Base-by-base conservation (phyloP, 768 basidiomycete species). In the Leccinum obscurum region DNA sequence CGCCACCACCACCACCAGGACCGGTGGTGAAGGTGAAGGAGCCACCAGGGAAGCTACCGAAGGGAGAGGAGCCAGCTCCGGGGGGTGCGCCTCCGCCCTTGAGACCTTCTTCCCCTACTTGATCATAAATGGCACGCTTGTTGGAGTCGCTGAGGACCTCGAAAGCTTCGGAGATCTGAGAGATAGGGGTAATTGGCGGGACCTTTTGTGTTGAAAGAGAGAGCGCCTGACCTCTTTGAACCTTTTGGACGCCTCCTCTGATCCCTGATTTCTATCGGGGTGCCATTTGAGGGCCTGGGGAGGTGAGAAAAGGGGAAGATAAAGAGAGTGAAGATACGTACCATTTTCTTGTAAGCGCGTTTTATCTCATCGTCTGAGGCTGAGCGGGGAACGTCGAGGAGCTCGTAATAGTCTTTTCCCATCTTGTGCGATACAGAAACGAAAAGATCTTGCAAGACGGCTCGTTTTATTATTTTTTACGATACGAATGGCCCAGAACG, bases 311-410 rank as follows among this genome's bases (percentile, higher is more conserved):
- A 60, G 35, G 48, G 65, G 52, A 7, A 34, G 1, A 3, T 55
- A 49, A 22, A 35, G n/a, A 6, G 1, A 17, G 13, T n/a, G 34
- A 10, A 22, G 8, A 8, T 5, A 74, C 80, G 11, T 63, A 87
- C 90, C 85, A 92, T 92, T 77, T 95, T 95, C 84, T 95, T 95
- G 83, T 94, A 95, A 1, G 92, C 95, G 67, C 87, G 90, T 77
- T 97, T 98, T 70, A 98, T 90, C 10, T 90, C 88, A 68, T 95
- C 92, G 8, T 94, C 93, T 1, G 75, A 74, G 48, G 95, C 96
- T 48, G 78, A 77, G 74, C 85, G 90, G 66, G 77, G 75, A 56
- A 98, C 71, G 62, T 90, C 93, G 24, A 98, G 81, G 1, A 85
- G 75, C 68, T 87, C 84, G 85, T 98, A 98, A 78, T 95, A 98